Evolutionary conservation across 2,329 filamentous ascomycete genomes (phyloP).

Genomic region (Alternaria alternata): DNA sequence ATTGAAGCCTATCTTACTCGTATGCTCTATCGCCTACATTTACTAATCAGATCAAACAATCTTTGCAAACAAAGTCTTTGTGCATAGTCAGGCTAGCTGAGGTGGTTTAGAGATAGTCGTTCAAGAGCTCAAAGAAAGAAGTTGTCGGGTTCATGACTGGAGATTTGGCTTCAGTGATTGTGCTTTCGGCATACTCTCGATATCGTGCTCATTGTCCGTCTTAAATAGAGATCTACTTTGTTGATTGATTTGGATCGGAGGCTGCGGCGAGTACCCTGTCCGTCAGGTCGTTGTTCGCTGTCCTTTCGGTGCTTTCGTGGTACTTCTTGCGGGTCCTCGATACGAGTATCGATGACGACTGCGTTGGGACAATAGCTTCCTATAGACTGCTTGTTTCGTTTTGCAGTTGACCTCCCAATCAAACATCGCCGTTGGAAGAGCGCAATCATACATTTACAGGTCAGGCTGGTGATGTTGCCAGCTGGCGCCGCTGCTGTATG

Average conservation of each 20-base stretch:
- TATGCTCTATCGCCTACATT: too few species aligned
- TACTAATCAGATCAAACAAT: too few species aligned
- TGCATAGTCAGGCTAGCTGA: background rate
- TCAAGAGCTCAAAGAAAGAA: background rate
- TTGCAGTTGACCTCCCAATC: background rate
- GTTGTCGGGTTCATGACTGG: background rate
- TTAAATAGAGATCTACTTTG: background rate
- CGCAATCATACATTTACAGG: background rate
- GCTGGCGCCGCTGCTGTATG: background rate
- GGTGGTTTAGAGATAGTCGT: background rate
- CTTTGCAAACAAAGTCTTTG: background rate
- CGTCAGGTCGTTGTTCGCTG: background rate
- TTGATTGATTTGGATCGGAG: background rate
- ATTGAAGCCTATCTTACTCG: too few species aligned
- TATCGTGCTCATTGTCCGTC: background rate
- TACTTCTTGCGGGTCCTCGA: background rate
- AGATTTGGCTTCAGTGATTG: background rate
- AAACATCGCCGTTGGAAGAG: background rate
- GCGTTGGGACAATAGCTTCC: background rate
- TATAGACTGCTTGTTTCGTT: background rate
- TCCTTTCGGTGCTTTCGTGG: conserved; percentile 2
- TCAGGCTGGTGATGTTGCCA: background rate
- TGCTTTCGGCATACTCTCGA: background rate
- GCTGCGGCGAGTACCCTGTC: background rate
- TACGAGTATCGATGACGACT: background rate